Percentiles rank a stretch among this genome's conserved stretches.
Evolutionary conservation across 2,329 filamentous ascomycete genomes (phyloP).

Genomic region (Ploettnerulaceae sp.): DNA sequence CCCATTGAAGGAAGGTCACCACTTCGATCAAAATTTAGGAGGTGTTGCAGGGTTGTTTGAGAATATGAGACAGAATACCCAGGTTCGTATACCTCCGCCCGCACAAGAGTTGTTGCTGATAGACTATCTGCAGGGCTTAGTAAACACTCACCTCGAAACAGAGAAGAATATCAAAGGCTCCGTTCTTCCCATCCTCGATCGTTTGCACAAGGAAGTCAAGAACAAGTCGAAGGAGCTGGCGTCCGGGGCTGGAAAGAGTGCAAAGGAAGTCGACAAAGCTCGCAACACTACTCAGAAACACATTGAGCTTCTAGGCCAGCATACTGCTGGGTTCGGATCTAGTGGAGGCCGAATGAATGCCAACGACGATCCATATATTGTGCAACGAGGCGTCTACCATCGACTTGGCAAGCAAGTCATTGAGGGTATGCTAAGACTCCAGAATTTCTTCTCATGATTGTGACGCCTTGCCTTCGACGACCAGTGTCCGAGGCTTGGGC

Average conservation of each 20-base stretch:
- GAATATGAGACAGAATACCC: conserved; percentile 88
- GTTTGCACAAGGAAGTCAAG: conserved; percentile 94
- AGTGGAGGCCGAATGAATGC: conserved; percentile 66
- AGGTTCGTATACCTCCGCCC: conserved; percentile 40
- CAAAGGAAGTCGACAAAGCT: conserved; percentile 89
- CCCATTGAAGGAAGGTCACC: conserved; percentile 82
- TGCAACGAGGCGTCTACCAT: conserved; percentile 76
- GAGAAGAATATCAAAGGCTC: conserved; percentile 84
- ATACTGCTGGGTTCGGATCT: conserved; percentile 75
- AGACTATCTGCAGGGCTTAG: conserved; percentile 55
- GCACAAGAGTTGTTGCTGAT: neutral
- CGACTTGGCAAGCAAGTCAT: conserved; percentile 85
- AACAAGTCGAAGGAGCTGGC: conserved; percentile 87
- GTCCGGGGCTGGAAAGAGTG: conserved; percentile 73
- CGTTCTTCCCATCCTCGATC: conserved; percentile 82
- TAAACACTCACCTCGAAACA: conserved; percentile 85
- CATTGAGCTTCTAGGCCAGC: conserved; percentile 86
- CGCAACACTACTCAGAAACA: conserved; percentile 86
- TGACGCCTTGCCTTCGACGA: no score
- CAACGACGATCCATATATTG: conserved; percentile 79
- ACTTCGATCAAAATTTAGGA: conserved; percentile 87
- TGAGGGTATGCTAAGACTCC: conserved; percentile 42
- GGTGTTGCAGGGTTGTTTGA: conserved; percentile 89
- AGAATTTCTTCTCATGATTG: neutral
- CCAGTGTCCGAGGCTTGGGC: no score